Evolutionary conservation across 1,284 basidiomycete genomes (phyloP).

Genomic region (Blastosporella zonata): DNA sequence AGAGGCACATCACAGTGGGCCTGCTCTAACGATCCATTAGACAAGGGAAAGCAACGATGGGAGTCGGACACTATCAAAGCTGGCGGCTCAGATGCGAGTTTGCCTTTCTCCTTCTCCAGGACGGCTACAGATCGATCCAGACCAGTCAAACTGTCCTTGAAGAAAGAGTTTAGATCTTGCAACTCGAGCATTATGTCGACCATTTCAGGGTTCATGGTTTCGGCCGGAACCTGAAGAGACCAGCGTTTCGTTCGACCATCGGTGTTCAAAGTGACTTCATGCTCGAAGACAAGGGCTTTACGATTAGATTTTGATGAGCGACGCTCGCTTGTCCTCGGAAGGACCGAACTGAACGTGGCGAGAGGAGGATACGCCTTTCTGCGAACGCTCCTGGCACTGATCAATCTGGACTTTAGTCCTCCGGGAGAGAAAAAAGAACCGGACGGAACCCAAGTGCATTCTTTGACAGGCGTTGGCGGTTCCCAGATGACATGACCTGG

Average conservation of each 20-base stretch:
- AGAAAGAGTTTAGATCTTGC: slow-evolving; percentile 36
- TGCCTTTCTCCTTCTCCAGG: slow-evolving; percentile 20
- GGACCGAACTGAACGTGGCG: slow-evolving; percentile 12
- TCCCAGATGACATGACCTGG: slow-evolving; percentile 48
- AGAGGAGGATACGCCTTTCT: slow-evolving; percentile 1
- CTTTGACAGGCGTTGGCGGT: slow-evolving; percentile 26
- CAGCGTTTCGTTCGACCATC: slow-evolving; percentile 29
- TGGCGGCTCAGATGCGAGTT: slow-evolving; percentile 30
- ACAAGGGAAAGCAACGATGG: slow-evolving; percentile 42
- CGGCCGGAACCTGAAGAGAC: slow-evolving; percentile 35
- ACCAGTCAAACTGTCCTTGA: slow-evolving; percentile 29
- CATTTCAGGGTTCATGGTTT: slow-evolving; percentile 37
- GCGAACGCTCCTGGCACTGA: slow-evolving; percentile 18
- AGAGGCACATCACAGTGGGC: slow-evolving; percentile 21
- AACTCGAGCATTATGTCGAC: slow-evolving; percentile 40
- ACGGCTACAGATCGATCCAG: slow-evolving; percentile 16
- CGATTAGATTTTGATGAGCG: slow-evolving; percentile 23
- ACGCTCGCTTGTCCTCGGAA: slow-evolving; percentile 5
- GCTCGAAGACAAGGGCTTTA: slow-evolving; percentile 34
- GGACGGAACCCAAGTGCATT: slow-evolving; percentile 46
- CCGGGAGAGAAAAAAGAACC: slow-evolving; percentile 48
- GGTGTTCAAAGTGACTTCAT: slow-evolving; percentile 29
- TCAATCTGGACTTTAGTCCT: slow-evolving; percentile 32
- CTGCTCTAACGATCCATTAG: slow-evolving; percentile 38
- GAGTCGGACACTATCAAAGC: slow-evolving; percentile 55